Evolutionary conservation across 2,329 filamentous ascomycete species (phyloP).

Genomic region (Fusarium kyushuense): DNA sequence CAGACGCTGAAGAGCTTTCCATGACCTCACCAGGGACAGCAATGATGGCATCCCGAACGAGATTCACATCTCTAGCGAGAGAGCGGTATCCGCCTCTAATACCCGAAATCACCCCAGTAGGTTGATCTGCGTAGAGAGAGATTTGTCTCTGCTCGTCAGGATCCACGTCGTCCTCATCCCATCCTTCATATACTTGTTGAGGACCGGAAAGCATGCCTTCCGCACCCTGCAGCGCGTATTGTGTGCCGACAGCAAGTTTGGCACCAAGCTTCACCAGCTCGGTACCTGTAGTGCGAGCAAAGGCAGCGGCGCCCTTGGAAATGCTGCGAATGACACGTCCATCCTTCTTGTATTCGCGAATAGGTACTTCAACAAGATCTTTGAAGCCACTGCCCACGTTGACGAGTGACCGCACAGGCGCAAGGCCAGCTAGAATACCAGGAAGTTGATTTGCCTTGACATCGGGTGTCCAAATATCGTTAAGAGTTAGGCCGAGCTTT

Average conservation of each 20-base stretch:
- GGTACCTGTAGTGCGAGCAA: constrained; percentile 92
- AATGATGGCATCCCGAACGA: constrained; percentile 91
- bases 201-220: constrained; percentile 78
- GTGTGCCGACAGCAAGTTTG: constrained; percentile 93
- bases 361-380: constrained; percentile 88
- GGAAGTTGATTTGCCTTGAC: constrained; percentile 90
- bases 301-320: constrained; percentile 88
- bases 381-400: constrained; percentile 90
- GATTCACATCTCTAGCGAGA: constrained; percentile 85
- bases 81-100: constrained; percentile 85
- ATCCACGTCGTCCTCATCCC: constrained; percentile 72
- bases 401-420: constrained; percentile 88
- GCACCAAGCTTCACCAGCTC: constrained; percentile 95
- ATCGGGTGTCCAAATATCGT: constrained; percentile 97
- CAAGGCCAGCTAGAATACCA: constrained; percentile 87
- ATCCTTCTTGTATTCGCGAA: constrained; percentile 94
- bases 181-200: constrained; percentile 53
- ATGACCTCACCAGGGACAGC: constrained; percentile 92
- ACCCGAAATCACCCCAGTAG: constrained; percentile 87
- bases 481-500: constrained; percentile 86
- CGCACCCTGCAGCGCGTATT: constrained; percentile 89
- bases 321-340: constrained; percentile 92
- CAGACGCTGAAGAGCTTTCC: constrained; percentile 84
- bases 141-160: constrained; percentile 82
- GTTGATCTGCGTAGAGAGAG: constrained; percentile 93